phyloP scores from a whole-genome alignment of 2,329 filamentous ascomycete species.

The Polytolypa hystricis region DNA sequence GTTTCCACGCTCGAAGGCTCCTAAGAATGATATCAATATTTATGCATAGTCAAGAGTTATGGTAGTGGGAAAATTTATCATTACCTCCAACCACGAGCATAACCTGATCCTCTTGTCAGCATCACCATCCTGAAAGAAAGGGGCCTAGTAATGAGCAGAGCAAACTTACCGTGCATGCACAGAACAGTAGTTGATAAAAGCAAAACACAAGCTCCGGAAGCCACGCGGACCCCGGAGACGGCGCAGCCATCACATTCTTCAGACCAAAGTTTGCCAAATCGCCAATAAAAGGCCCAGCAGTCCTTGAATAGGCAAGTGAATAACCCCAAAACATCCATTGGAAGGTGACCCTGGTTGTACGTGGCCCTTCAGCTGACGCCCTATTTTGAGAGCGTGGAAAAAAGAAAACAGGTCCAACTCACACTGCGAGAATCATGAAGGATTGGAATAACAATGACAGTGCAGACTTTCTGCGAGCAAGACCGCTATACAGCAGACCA shows the following conservation, averaged over 20 bases:
- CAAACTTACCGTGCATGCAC: conserved; percentile 31
- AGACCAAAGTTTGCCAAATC: conserved; percentile 51
- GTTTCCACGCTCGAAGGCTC: conserved; percentile 53
- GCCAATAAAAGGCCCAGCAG: conserved; percentile 51
- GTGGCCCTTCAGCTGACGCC: not conserved
- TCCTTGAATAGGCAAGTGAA: conserved; percentile 49
- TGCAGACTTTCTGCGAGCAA: conserved; percentile 52
- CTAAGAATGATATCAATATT: too few species aligned
- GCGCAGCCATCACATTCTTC: conserved; percentile 49
- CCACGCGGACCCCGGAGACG: conserved; percentile 45
- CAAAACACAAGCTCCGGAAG: conserved; percentile 57
- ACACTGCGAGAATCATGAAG: conserved; percentile 47
- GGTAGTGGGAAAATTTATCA: too few species aligned
- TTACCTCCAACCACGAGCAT: conserved; percentile 55
- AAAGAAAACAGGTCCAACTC: too few species aligned
- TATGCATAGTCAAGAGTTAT: too few species aligned
- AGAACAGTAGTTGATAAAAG: conserved; percentile 56
- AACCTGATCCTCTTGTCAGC: too few species aligned
- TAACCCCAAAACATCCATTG: conserved; percentile 57
- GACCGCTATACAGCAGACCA: conserved; percentile 53
- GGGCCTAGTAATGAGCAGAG: too few species aligned
- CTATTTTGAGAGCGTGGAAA: too few species aligned
- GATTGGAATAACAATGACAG: conserved; percentile 53
- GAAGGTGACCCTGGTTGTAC: conserved; percentile 26
- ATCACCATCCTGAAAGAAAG: too few species aligned